Evolutionary conservation across 2,329 filamentous ascomycete species (phyloP).

Genomic region (Furcasterigmium sp.): DNA sequence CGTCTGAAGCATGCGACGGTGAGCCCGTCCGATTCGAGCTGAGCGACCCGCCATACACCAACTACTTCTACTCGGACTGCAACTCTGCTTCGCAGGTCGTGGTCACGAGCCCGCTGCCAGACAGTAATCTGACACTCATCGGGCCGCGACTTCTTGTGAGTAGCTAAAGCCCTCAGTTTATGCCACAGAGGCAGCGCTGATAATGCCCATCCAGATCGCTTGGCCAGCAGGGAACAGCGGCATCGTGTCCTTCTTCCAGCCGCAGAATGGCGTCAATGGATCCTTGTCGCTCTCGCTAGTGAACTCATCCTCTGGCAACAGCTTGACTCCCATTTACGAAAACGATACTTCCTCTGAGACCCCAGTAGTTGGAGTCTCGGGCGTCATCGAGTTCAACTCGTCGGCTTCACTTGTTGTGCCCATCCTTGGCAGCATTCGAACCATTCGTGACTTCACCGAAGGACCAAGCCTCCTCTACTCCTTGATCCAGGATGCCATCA

Average conservation of each 20-base stretch:
- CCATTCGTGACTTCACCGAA: conserved; percentile 58
- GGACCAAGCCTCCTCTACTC: conserved; percentile 47
- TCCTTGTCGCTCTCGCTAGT: conserved; percentile 46
- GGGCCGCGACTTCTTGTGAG: conserved; percentile 45
- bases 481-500: conserved; percentile 48
- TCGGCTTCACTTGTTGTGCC: conserved; percentile 50
- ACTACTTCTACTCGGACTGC: conserved; percentile 64
- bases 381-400: conserved; percentile 50
- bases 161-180: too few species aligned
- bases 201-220: conserved; percentile 30
- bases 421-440: conserved; percentile 57
- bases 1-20: background rate
- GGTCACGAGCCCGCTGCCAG: conserved; percentile 49
- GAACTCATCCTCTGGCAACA: conserved; percentile 39
- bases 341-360: conserved; percentile 18
- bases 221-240: conserved; percentile 65
- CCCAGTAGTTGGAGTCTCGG: conserved; percentile 47
- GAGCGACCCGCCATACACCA: conserved; percentile 54
- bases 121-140: conserved; percentile 49
- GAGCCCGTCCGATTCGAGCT: conserved; percentile 23
- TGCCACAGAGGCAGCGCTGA: too few species aligned
- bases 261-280: conserved; percentile 47
- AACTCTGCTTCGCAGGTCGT: conserved; percentile 54
- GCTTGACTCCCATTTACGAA: conserved; percentile 39
- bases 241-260: conserved; percentile 49